A percentile compares a stretch with the other conserved stretches of the same genome.
Evolutionary conservation across 2,329 filamentous ascomycete species (phyloP).

Genomic region (Aspergillus luchuensis): DNA sequence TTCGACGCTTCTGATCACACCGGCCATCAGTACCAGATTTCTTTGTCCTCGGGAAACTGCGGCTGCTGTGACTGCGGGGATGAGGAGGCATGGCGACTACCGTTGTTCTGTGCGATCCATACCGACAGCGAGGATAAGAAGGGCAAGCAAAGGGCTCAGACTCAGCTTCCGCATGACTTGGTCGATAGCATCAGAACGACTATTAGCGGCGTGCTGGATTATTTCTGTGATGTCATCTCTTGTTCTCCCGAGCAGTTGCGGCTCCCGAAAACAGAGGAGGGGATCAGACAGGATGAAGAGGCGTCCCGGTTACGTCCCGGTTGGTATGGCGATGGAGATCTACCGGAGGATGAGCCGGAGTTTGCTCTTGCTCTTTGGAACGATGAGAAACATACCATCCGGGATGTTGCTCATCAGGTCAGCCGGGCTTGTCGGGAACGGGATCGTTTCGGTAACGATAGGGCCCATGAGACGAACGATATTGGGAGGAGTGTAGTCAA

Average conservation of each 20-base stretch:
- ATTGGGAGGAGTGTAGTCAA: slow-evolving; percentile 84
- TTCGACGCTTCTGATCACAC: slow-evolving; percentile 95
- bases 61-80: slow-evolving; percentile 98
- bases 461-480: slow-evolving; percentile 86
- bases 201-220: slow-evolving; percentile 82
- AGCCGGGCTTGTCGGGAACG: slow-evolving; percentile 81
- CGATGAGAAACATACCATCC: slow-evolving; percentile 95
- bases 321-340: slow-evolving; percentile 69
- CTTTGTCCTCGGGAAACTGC: slow-evolving; percentile 83
- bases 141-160: slow-evolving; percentile 58
- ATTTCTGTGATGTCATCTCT: slow-evolving; percentile 95
- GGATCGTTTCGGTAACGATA: slow-evolving; percentile 66
- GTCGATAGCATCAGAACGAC: slow-evolving; percentile 79
- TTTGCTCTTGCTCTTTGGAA: slow-evolving; percentile 93
- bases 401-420: slow-evolving; percentile 87
- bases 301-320: slow-evolving; percentile 73
- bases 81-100: slow-evolving; percentile 86
- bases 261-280: slow-evolving; percentile 77
- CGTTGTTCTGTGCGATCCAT: slow-evolving; percentile 87
- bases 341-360: slow-evolving; percentile 66
- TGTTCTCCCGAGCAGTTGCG: slow-evolving; percentile 95
- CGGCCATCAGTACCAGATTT: slow-evolving; percentile 87
- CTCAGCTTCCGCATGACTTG: slow-evolving; percentile 72
- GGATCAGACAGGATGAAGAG: slow-evolving; percentile 78
- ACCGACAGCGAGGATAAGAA: slow-evolving; percentile 61